Evolutionary conservation across 2,329 filamentous ascomycete species (phyloP).

Genomic region (Trichoderma sp.): DNA sequence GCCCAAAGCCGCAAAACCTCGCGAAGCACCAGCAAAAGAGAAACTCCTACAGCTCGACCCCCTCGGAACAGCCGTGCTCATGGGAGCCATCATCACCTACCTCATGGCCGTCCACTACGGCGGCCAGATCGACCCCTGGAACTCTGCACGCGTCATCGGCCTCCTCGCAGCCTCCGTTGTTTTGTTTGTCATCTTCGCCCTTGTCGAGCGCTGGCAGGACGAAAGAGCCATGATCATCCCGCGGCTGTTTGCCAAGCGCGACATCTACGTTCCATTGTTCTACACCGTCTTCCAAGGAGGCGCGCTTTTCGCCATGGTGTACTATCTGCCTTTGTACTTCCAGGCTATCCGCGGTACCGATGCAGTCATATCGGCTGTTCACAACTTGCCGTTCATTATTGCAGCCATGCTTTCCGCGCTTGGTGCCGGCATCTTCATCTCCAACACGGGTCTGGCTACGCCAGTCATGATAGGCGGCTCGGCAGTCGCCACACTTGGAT

Average conservation of each 20-base stretch:
- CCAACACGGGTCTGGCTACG: conserved; percentile 44
- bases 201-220: conserved; percentile 42
- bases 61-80: conserved; percentile 36
- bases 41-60: conserved; percentile 46
- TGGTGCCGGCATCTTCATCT: conserved; percentile 33
- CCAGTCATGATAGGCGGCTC: conserved; percentile 42
- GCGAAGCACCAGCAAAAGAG: conserved; percentile 38
- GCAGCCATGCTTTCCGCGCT: conserved; percentile 18
- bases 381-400: conserved; percentile 45
- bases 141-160: conserved; percentile 41
- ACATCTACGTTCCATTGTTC: conserved; percentile 37
- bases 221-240: conserved; percentile 45
- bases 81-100: conserved; percentile 45
- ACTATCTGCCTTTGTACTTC: conserved; percentile 48
- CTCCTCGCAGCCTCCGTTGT: conserved; percentile 42
- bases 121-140: conserved; percentile 45
- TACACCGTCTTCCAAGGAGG: conserved; percentile 44
- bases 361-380: conserved; percentile 42
- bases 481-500: conserved; percentile 39
- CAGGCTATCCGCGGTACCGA: conserved; percentile 40
- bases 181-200: conserved; percentile 37
- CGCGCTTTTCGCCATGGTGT: conserved; percentile 44
- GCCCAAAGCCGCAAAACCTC: conserved; percentile 38
- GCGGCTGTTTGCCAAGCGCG: conserved; percentile 41
- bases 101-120: conserved; percentile 52